These are phyloP conservation scores for Tolypocladium inflatum DNA, from an alignment of 2,329 filamentous ascomycete genomes.

Conservation along the genomic window DNA sequence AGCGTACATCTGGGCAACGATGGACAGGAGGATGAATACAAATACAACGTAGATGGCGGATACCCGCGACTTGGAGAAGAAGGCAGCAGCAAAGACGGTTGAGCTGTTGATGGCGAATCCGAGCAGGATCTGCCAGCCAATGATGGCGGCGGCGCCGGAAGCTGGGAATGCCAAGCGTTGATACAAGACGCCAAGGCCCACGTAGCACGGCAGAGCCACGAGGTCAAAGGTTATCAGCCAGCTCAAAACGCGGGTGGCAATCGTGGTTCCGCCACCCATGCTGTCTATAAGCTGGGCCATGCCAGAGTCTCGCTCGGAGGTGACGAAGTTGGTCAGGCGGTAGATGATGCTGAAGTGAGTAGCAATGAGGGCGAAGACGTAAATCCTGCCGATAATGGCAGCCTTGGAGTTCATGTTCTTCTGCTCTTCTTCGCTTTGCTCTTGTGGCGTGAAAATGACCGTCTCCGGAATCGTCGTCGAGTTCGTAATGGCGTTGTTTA, in stretches of 20 bases:
- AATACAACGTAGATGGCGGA: slow-evolving; percentile 20
- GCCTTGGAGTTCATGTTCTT: too few relatives aligned
- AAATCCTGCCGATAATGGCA: not conserved
- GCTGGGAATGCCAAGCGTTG: slow-evolving; percentile 16
- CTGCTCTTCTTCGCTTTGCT: not conserved
- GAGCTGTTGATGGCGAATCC: slow-evolving; percentile 50
- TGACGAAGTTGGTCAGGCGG: slow-evolving; percentile 11
- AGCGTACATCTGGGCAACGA: slow-evolving; percentile 8
- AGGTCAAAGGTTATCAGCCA: slow-evolving; percentile 16
- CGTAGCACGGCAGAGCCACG: slow-evolving; percentile 25
- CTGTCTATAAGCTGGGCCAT: slow-evolving; percentile 21
- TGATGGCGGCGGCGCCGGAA: slow-evolving; percentile 18
- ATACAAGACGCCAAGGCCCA: slow-evolving; percentile 27
- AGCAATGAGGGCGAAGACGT: slow-evolving; percentile 14
- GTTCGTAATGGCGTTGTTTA: slow-evolving; percentile 20
- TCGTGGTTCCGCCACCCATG: slow-evolving; percentile 32
- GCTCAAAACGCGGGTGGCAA: slow-evolving; percentile 13
- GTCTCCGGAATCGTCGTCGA: slow-evolving; percentile 9
- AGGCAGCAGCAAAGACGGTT: slow-evolving; percentile 44
- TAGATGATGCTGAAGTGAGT: slow-evolving; percentile 12
- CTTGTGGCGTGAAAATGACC: slow-evolving; percentile 9
- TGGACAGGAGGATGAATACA: slow-evolving; percentile 17
- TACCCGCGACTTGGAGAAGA: slow-evolving; percentile 22
- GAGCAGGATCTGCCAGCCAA: slow-evolving; percentile 36
- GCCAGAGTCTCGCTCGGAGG: slow-evolving; percentile 19